A percentile compares a stretch with the other conserved stretches of the same genome.
Evolutionary conservation across 768 basidiomycete species (phyloP).

Genomic region (Pleurotus giganteus): DNA sequence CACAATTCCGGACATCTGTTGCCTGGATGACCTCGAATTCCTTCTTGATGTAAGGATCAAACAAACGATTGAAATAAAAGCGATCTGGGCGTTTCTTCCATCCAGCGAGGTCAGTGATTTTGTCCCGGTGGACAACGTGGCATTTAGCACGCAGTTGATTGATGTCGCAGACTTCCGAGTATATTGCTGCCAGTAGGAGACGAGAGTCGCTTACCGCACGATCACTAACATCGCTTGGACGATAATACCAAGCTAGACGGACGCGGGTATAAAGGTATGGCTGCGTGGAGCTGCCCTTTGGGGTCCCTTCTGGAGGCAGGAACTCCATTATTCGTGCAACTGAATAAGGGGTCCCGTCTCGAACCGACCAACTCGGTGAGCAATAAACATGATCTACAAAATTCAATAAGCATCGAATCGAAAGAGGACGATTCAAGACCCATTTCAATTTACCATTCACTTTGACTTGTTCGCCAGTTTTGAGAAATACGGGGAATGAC

Average conservation of each 20-base stretch:
- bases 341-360: constrained; percentile 94
- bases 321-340: constrained; percentile 98
- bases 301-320: constrained; percentile 72
- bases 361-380: constrained; percentile 87
- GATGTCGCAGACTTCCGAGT: constrained; percentile 94
- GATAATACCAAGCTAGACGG: constrained; percentile 94
- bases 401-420: constrained; percentile 18
- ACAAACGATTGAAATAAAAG: constrained; percentile 94
- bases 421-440: constrained; percentile 14
- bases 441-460: constrained; percentile 66
- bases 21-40: constrained; percentile 95
- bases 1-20: constrained; percentile 85
- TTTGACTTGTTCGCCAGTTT: constrained; percentile 83
- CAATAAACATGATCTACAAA: constrained; percentile 92
- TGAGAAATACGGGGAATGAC: constrained; percentile 61
- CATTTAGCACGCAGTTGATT: constrained; percentile 91
- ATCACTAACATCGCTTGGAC: constrained; percentile 93
- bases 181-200: constrained; percentile 91
- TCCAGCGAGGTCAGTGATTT: constrained; percentile 86
- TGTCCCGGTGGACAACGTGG: constrained; percentile 92
- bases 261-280: constrained; percentile 78
- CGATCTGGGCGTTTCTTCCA: constrained; percentile 95
- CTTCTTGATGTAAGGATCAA: constrained; percentile 97
- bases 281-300: constrained; percentile 64
- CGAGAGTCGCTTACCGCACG: constrained; percentile 89